Evolutionary conservation across 495 filamentous ascomycete species (phyloP), one percentile per base, ranked within the genome.

Genomic region (Talaromyces thailandensis): DNA sequence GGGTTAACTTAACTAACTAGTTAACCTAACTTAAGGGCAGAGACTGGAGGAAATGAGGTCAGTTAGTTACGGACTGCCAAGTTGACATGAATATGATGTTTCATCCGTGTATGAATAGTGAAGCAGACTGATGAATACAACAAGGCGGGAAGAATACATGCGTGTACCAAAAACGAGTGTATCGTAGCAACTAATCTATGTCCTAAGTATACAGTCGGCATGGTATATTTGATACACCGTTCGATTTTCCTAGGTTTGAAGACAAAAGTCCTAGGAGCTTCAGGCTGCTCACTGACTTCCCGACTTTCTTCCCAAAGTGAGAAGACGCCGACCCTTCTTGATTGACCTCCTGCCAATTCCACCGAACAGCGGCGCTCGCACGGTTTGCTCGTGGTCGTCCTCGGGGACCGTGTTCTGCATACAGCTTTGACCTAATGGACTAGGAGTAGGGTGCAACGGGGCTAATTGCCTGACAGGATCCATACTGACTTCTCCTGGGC

Each of bases 71-170:
- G 28, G 6, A 29, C 6, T 29, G 28, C 31, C 3, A 8, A 32
- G 3, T 32, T 6, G 31, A 32, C 26, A 32, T 3, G 8, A 32
- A 7, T 32, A 9, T 32, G 31, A 32, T 32, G 1, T 7, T 3
- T 32, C 31, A 32, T 32, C 9, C 3, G 8, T 16, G 12, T 40
- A 40, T 40, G 43, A 48, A 48, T 48, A 48, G 4, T 6, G 18
- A 48, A 48, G 21, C 43, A 3, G 9, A 48, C n/a, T 48, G 43
- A 6, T 48, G 43, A 18, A 50, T 23, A 18, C 8, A 26, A 43
- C 63, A 60, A 25, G 7, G 26, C 12, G 31, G 28, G 37, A 61
- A 61, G 12, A 29, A 43, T 61, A 32, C 23, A 61, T 21, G 58
- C 9, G 21, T 29, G 26, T 67, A 37, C 37, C 18, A 58, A 35